Evolutionary conservation across 2,329 filamentous ascomycete species (phyloP).

Genomic region (Curvularia lunata): DNA sequence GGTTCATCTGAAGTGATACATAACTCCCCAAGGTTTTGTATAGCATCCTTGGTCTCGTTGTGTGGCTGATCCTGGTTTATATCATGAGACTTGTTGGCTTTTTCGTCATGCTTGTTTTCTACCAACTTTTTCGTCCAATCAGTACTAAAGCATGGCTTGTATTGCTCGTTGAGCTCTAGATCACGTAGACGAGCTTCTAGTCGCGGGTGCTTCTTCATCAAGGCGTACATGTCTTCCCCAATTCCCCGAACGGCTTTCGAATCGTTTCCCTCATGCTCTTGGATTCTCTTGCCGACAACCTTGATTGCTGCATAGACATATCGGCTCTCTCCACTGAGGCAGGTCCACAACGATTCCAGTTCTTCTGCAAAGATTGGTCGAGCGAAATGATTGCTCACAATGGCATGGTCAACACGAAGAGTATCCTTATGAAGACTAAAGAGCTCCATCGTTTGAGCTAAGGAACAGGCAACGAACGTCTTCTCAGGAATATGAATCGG

Average conservation of each 20-base stretch:
- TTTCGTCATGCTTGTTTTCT: neutral
- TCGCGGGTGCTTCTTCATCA: constrained; percentile 11
- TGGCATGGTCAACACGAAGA: constrained; percentile 22
- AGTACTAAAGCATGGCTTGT: constrained; percentile 15
- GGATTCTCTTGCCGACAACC: constrained; percentile 10
- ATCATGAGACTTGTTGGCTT: neutral
- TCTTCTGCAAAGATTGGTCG: constrained; percentile 26
- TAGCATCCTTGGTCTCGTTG: neutral
- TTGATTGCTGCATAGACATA: constrained; percentile 31
- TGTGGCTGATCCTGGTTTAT: neutral
- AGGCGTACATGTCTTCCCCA: constrained; percentile 9
- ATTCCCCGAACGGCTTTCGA: neutral
- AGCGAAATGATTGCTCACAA: constrained; percentile 19
- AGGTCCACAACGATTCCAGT: constrained; percentile 30
- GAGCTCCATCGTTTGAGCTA: constrained; percentile 26
- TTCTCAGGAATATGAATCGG: constrained; percentile 25
- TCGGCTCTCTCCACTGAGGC: constrained; percentile 23
- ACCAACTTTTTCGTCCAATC: constrained; percentile 7
- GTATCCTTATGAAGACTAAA: constrained; percentile 31
- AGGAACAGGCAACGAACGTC: constrained; percentile 29
- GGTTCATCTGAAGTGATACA: neutral
- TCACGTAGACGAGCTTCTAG: constrained; percentile 20
- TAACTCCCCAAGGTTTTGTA: neutral
- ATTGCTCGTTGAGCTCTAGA: constrained; percentile 17
- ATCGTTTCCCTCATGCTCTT: constrained; percentile 2